phyloP scores from a whole-genome alignment of 805 yeast genomes.

The Candida coleopterorum region DNA sequence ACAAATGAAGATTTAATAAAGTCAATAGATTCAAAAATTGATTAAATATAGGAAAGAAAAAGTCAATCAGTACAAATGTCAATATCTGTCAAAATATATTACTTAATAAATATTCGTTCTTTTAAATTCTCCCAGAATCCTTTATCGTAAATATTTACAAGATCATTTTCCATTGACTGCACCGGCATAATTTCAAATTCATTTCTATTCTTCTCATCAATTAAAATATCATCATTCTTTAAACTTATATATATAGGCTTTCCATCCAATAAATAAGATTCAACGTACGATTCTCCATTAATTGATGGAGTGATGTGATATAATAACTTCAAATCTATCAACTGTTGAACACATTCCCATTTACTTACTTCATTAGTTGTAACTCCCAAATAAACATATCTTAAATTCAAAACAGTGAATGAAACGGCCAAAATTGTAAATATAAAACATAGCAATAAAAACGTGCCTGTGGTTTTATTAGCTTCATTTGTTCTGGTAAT shows the following conservation, averaged over 20 bases:
- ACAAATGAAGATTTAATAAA: no score
- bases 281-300: constrained; percentile 17
- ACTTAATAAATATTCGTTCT: constrained; percentile 20
- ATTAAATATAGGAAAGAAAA: no score
- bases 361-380: constrained; percentile 73
- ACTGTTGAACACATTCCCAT: constrained; percentile 61
- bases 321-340: constrained; percentile 26
- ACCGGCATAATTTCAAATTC: constrained; percentile 15
- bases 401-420: constrained; percentile 43
- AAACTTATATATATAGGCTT: constrained; percentile 25
- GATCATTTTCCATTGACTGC: constrained; percentile 21
- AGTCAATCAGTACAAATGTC: no score
- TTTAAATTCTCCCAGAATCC: constrained; percentile 43
- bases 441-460: constrained; percentile 35
- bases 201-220: constrained; percentile 8
- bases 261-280: constrained; percentile 15
- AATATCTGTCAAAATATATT: no score
- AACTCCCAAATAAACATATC: constrained; percentile 57
- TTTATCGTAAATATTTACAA: constrained; percentile 44
- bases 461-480: constrained; percentile 38
- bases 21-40: no score
- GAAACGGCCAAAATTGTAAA: constrained; percentile 31
- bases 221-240: constrained; percentile 19
- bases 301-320: constrained; percentile 15
- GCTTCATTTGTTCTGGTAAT: constrained; percentile 22